Evolutionary conservation across 805 yeast genomes (phyloP).

Genomic region (Hanseniaspora jakobsenii): DNA sequence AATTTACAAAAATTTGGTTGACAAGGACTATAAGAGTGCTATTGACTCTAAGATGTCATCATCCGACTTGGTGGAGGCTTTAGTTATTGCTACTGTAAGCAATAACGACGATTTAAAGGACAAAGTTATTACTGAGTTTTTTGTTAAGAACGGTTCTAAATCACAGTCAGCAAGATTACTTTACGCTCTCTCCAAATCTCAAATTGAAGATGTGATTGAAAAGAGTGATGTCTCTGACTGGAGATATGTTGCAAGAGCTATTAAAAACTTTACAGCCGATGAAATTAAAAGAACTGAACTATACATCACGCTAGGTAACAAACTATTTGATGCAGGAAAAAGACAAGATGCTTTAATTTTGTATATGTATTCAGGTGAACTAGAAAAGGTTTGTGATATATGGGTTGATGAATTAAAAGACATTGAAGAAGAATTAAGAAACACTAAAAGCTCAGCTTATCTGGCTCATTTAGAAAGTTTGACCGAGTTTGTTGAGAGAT

Average conservation of each 20-base stretch:
- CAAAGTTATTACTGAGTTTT: slow-evolving; percentile 61
- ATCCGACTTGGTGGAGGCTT: slow-evolving; percentile 58
- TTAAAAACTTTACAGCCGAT: slow-evolving; percentile 44
- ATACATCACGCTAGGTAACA: slow-evolving; percentile 62
- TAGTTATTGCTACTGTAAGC: slow-evolving; percentile 64
- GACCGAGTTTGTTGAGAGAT: slow-evolving; percentile 71
- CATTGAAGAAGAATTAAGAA: slow-evolving; percentile 32
- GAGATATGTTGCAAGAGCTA: slow-evolving; percentile 67
- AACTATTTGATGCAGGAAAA: slow-evolving; percentile 43
- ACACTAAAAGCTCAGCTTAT: slow-evolving; percentile 38
- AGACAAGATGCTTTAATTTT: slow-evolving; percentile 68
- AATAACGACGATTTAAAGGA: slow-evolving; percentile 44
- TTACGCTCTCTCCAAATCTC: slow-evolving; percentile 45
- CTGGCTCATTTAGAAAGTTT: slow-evolving; percentile 78
- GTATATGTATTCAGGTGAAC: slow-evolving; percentile 67
- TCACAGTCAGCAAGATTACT: slow-evolving; percentile 60
- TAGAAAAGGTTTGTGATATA: slow-evolving; percentile 63
- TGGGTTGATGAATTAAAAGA: slow-evolving; percentile 70
- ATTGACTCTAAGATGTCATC: slow-evolving; percentile 52
- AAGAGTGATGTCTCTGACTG: slow-evolving; percentile 70
- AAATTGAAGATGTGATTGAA: slow-evolving; percentile 56
- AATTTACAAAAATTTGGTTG: slow-evolving; percentile 41
- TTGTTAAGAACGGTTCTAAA: slow-evolving; percentile 39
- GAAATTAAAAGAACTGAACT: slow-evolving; percentile 40
- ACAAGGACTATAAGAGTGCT: slow-evolving; percentile 55